A percentile compares a stretch with the other conserved stretches of the same genome.
These are phyloP conservation scores for Leptosphaerulina australis DNA, from an alignment of 2,329 filamentous ascomycete species.

Conservation along the genomic window DNA sequence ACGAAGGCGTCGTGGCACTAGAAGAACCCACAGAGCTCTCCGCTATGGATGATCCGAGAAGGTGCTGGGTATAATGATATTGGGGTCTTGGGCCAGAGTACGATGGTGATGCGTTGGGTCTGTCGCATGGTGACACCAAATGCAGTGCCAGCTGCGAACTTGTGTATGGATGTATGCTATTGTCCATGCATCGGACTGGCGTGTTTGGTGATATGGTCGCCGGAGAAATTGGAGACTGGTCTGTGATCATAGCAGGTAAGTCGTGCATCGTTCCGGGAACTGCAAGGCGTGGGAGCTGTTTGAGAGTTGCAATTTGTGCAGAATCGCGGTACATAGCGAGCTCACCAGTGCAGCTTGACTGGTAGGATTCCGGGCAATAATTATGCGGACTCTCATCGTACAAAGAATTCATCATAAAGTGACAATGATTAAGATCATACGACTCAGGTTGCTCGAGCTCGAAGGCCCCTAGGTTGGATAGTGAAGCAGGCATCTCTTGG, in stretches of 20 bases:
- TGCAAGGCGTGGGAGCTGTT: constrained; percentile 8
- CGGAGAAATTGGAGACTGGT: constrained; percentile 1
- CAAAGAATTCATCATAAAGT: not conserved
- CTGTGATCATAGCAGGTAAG: not conserved
- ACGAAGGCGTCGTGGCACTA: not conserved
- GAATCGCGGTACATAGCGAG: not conserved
- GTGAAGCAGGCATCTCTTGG: constrained; percentile 10
- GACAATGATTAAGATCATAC: not conserved
- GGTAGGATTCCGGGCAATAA: not conserved
- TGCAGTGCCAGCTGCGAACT: not conserved
- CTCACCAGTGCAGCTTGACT: not conserved
- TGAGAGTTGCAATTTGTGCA: not conserved
- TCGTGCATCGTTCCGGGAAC: not conserved
- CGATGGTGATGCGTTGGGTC: not conserved
- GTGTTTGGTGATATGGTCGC: constrained; percentile 11
- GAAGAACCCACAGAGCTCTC: not conserved
- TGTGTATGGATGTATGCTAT: not conserved
- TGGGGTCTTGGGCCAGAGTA: not conserved
- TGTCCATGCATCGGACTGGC: not conserved
- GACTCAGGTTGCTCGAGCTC: constrained; percentile 1
- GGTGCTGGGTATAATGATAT: not conserved
- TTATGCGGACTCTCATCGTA: not conserved
- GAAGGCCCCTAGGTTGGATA: not conserved
- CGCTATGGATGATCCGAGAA: not conserved
- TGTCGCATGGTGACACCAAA: not conserved